Evolutionary conservation across 495 filamentous ascomycete genomes (phyloP), one percentile per base, ranked within the genome.

Genomic region (Neurospora sp.): DNA sequence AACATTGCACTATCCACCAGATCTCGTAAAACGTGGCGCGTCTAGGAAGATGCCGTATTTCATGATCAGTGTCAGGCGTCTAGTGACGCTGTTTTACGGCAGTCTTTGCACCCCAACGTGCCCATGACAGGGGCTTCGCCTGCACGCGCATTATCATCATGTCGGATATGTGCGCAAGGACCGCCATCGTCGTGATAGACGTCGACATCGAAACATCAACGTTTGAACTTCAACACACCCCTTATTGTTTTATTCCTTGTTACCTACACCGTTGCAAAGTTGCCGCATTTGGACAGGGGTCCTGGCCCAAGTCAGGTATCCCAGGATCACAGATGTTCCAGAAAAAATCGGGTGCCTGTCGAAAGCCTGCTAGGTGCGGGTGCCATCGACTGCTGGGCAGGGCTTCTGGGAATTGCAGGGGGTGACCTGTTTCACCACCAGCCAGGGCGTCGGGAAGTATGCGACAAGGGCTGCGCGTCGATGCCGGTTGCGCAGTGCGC

Each of bases 381-480:
- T 77, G 73, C 69, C 70, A 39, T 44, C 40, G 42, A 39, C 39
- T 71, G 37, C 72, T 73, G 73, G 71, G 44, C 74, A 73, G 73
- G 79, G 77, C 73, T 66, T 76, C 73, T 78, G 79, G 79, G 79
- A 79, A 79, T 80, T 79, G 35, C 78, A 81, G 76, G 81, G 79
- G 79, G 20, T 39, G 73, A 76, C 74, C 74, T 82, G 81, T 83
- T 83, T 83, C 81, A 83, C 78, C 77, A 81, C 69, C 69, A 79
- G 77, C 77, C 80, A 80, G 79, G 81, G 72, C 76, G 54, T 73
- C 74, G 72, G 78, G 80, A 73, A 77, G 73, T 74, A 74, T 79
- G 80, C 74, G 74, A 78, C 79, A 79, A 77, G 79, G 81, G 76
- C 73, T 70, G 69, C 76, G 77, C 78, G 54, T 66, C 14, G 54